phyloP scores from a whole-genome alignment of 306 rosid genomes.

The Sesbania bispinosa region DNA sequence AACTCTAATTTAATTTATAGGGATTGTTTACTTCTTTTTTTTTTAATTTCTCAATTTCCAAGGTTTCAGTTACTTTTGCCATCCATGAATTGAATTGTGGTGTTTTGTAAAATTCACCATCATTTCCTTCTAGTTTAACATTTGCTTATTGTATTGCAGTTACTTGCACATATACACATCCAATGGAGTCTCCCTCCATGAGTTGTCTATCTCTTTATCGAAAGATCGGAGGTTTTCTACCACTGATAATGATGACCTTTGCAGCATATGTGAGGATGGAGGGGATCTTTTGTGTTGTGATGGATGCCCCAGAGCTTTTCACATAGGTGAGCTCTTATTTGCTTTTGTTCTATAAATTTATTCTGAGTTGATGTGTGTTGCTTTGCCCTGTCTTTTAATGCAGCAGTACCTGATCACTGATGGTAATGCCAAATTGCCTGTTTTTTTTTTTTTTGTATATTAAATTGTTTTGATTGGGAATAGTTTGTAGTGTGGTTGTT shows the following conservation, averaged over 20 bases:
- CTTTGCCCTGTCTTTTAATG: background rate
- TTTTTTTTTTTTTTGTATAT: background rate
- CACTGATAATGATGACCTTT: constrained; percentile 74
- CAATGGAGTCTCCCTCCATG: constrained; percentile 91
- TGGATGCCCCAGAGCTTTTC: constrained; percentile 93
- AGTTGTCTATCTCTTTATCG: constrained; percentile 68
- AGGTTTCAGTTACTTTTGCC: background rate
- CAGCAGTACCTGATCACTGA: background rate
- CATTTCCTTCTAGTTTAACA: constrained; percentile 4
- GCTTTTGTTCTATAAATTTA: background rate
- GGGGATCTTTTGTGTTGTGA: constrained; percentile 90
- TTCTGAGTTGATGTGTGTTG: background rate
- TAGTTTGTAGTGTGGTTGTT: background rate
- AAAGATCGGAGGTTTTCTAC: constrained; percentile 53
- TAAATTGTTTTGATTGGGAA: background rate
- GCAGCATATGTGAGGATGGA: constrained; percentile 75
- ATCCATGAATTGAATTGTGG: background rate
- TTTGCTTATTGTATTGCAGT: constrained; percentile 45
- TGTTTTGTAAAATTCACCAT: background rate
- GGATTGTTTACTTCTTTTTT: background rate
- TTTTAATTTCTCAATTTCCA: background rate
- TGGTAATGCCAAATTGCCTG: background rate
- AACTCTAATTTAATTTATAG: background rate
- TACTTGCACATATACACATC: constrained; percentile 87
- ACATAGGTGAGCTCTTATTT: constrained; percentile 51